Evolutionary conservation across 192 early-diverging fungal species (phyloP), one percentile per base, ranked within the genome.

Genomic region (Endogone sp.): DNA sequence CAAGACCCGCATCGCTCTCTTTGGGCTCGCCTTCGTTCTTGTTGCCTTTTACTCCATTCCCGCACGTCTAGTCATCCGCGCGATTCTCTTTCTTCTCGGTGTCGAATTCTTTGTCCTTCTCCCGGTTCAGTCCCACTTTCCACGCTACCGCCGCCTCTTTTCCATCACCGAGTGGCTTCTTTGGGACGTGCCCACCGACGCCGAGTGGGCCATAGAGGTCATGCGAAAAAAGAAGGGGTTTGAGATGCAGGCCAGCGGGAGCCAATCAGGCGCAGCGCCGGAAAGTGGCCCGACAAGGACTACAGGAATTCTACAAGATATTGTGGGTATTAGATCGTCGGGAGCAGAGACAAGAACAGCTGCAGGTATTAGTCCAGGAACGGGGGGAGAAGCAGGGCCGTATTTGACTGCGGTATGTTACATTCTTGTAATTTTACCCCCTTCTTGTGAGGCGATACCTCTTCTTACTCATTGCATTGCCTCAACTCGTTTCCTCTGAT

Each of bases 101-200:
- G 32, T 77, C 2, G 81, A 83, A 29, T 79, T 81, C 55, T 85
- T 85, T 63, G 68, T 85, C 8, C 62, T 85, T 23, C 60, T 79
- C 31, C 68, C 75, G 0, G 64, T 83, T 23, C 76, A 78, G 63
- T 71, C 77, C 1, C 70, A 72, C n/a, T 85, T 79, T 27, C 84
- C 81, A 23, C 67, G 77, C n/a, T 74, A 81, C 62, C 64, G 81
- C 58, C 79, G 78, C 27, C 59, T 83, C 0, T 85, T 85, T 59
- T 79, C 73, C 8, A 71, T 79, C 4, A 56, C 79, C 20, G 78
- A 85, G 62, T 78, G 74, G 73, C 57, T 83, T 24, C 62, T 85
- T 11, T 83, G 84, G 84, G 76, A 71, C 27, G 77, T 85, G 2
- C 84, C 84, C 1, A 81, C 75, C 3, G 82, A 79, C 62, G 82